phyloP scores from a whole-genome alignment of 164 flowering plant genomes.

The Magnolia changhungtana region DNA sequence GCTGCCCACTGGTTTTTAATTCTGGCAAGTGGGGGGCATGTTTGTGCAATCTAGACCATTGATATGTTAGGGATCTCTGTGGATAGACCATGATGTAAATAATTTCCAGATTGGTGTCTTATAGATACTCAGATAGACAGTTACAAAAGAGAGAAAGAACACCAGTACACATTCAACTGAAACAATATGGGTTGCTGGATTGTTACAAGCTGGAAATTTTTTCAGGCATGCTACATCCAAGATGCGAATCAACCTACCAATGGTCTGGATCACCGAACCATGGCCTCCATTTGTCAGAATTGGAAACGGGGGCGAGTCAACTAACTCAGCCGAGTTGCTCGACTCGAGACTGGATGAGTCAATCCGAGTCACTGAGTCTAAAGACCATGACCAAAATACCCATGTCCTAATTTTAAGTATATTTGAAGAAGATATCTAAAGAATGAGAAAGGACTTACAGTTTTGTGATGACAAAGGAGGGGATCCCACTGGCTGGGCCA shows the following conservation, averaged over 20 bases:
- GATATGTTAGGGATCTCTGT: no score
- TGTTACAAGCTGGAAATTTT: neutral
- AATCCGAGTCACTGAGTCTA: no score
- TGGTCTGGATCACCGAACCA: neutral
- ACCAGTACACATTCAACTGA: neutral
- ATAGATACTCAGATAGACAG: neutral
- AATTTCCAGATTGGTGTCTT: no score
- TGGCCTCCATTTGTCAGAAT: neutral
- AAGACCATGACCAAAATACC: no score
- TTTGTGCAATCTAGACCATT: no score
- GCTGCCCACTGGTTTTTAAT: no score
- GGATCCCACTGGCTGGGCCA: constrained; percentile 20
- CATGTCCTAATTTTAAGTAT: no score
- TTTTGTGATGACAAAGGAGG: constrained; percentile 23
- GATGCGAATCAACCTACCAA: neutral
- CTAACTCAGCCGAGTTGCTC: no score
- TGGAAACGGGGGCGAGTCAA: neutral
- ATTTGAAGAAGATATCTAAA: neutral
- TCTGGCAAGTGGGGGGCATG: no score
- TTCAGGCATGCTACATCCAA: neutral
- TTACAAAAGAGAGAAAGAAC: no score
- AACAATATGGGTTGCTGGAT: neutral
- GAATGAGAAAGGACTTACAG: constrained; percentile 31
- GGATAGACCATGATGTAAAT: no score
- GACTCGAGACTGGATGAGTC: no score